A percentile compares a stretch with the other conserved stretches of the same genome.
phyloP scores from a whole-genome alignment of 495 filamentous ascomycete genomes.

The Aspergillus heteromorphus region DNA sequence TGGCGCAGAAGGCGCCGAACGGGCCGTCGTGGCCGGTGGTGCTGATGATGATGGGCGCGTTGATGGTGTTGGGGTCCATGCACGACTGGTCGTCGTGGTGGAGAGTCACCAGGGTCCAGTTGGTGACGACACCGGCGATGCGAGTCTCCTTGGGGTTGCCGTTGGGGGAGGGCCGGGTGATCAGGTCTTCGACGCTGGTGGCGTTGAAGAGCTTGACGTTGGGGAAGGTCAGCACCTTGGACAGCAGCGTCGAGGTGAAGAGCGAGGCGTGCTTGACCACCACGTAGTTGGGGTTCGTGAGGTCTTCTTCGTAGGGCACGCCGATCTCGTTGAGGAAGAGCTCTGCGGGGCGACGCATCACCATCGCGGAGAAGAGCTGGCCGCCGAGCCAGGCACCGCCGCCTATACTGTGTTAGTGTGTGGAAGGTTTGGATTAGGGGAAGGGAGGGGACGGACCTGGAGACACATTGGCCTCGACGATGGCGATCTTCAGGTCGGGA shows the following conservation, averaged over 20 bases:
- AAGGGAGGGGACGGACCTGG: slow-evolving; percentile 44
- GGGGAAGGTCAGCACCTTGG: slow-evolving; percentile 71
- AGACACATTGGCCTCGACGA: slow-evolving; percentile 81
- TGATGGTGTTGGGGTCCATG: slow-evolving; percentile 97
- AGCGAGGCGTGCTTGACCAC: slow-evolving; percentile 91
- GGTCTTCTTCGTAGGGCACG: slow-evolving; percentile 82
- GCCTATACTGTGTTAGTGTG: slow-evolving; percentile 29
- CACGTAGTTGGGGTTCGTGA: slow-evolving; percentile 75
- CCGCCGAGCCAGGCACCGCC: slow-evolving; percentile 91
- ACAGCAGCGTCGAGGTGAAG: slow-evolving; percentile 81
- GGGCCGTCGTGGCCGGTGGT: slow-evolving; percentile 90
- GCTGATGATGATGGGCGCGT: slow-evolving; percentile 76
- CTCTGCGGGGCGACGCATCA: slow-evolving; percentile 88
- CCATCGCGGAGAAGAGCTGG: slow-evolving; percentile 88
- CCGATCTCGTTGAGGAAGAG: slow-evolving; percentile 73
- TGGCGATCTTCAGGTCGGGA: slow-evolving; percentile 85
- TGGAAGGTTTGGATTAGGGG: neutral
- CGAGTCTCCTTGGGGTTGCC: slow-evolving; percentile 46
- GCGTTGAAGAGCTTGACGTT: slow-evolving; percentile 97
- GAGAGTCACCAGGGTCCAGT: slow-evolving; percentile 88
- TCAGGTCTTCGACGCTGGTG: slow-evolving; percentile 83
- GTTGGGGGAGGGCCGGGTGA: slow-evolving; percentile 57
- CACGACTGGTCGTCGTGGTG: slow-evolving; percentile 89
- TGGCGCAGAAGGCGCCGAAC: slow-evolving; percentile 83
- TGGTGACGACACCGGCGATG: slow-evolving; percentile 84